Percentiles rank a stretch among this genome's conserved stretches.
Conservation (phyloP, 768 basidiomycete genomes). For the Rhodotorula sphaerocarpa region DNA sequence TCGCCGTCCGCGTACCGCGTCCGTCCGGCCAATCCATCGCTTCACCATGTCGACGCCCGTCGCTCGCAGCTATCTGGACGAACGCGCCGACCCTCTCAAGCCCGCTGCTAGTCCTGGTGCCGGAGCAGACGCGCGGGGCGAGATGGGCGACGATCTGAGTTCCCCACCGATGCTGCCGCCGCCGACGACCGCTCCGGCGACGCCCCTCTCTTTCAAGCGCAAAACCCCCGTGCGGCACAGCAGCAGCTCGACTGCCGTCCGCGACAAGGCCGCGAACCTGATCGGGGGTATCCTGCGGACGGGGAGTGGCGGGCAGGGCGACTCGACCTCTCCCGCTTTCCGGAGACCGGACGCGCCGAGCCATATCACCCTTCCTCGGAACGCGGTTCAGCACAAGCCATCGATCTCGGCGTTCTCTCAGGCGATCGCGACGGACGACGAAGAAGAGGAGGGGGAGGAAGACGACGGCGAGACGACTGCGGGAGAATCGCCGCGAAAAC, state of each 20-base stretch:
- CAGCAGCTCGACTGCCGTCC: background rate
- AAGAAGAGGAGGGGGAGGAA: slow-evolving; percentile 3
- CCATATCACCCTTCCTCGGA: background rate
- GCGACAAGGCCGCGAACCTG: background rate
- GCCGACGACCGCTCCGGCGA: background rate
- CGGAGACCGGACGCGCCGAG: background rate
- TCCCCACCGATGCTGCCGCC: background rate
- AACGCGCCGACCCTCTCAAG: slow-evolving; percentile 1
- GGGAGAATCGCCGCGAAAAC: background rate
- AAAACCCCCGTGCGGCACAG: background rate
- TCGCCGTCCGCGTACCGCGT: background rate
- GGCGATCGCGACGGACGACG: slow-evolving; percentile 7
- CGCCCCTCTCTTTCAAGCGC: slow-evolving; percentile 18
- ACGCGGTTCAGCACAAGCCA: background rate
- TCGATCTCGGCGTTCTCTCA: slow-evolving; percentile 5
- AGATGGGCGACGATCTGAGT: background rate
- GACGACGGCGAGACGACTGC: background rate
- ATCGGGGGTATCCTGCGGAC: slow-evolving; percentile 11
- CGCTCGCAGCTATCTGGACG: background rate
- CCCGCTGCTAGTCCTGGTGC: background rate
- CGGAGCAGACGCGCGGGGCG: background rate
- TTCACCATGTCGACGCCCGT: slow-evolving; percentile 4
- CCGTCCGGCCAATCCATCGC: background rate
- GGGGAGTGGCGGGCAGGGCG: background rate
- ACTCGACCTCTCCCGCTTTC: slow-evolving; percentile 1